Percentiles rank a stretch among this genome's conserved stretches.
These are phyloP conservation scores for Ilyonectria destructans DNA, from an alignment of 2,329 filamentous ascomycete genomes.

Conservation along the genomic window DNA sequence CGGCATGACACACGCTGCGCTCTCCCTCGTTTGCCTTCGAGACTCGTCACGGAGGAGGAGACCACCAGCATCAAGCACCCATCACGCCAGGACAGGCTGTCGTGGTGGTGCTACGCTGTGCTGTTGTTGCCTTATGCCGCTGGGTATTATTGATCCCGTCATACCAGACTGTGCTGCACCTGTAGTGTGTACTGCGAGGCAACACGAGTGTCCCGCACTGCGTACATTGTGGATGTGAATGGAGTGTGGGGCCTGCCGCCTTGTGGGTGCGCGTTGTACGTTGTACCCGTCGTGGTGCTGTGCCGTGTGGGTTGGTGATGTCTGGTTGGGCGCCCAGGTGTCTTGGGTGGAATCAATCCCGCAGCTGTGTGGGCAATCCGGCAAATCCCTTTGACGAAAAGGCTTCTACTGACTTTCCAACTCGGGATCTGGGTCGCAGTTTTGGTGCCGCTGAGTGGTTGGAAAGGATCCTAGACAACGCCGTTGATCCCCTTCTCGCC, in stretches of 20 bases:
- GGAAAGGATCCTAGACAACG: constrained; percentile 3
- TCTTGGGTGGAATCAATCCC: constrained; percentile 11
- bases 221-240: background rate
- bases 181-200: background rate
- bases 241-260: background rate
- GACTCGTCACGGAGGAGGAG: background rate
- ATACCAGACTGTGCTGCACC: constrained; percentile 3
- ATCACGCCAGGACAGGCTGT: constrained; percentile 1
- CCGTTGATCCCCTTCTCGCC: background rate
- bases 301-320: constrained; percentile 17
- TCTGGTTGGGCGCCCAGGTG: constrained; percentile 18
- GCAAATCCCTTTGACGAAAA: constrained; percentile 23
- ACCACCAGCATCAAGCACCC: background rate
- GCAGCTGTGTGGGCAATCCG: constrained; percentile 1
- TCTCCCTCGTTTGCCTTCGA: background rate
- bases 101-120: constrained; percentile 8
- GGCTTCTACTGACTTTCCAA: constrained; percentile 16
- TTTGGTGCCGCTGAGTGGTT: constrained; percentile 23
- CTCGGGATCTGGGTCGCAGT: constrained; percentile 3
- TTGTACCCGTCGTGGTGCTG: background rate
- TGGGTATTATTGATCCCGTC: background rate
- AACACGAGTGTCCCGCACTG: background rate
- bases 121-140: background rate
- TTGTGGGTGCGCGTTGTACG: background rate
- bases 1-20: too few species aligned